These are phyloP conservation scores for Drosera capensis DNA, from an alignment of 148 eudicot genomes.

Conservation along the genomic window DNA sequence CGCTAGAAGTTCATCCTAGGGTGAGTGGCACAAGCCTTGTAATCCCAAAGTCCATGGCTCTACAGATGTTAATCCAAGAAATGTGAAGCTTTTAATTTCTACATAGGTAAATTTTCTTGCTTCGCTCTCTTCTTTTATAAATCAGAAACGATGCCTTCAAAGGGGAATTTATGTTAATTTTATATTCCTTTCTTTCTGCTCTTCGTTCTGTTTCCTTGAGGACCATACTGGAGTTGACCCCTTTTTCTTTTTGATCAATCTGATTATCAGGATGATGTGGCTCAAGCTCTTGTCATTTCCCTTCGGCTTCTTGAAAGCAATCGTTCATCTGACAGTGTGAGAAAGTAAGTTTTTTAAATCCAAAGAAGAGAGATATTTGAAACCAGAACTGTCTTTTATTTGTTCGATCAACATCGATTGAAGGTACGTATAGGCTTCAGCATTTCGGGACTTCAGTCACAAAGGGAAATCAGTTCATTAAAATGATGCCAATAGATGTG, in stretches of 20 bases:
- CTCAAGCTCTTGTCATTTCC: slow-evolving; percentile 89
- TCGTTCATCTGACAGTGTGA: slow-evolving; percentile 90
- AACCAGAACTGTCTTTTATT: no score
- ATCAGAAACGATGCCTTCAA: neutral
- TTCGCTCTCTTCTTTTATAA: neutral
- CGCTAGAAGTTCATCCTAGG: no score
- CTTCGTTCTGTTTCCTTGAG: neutral
- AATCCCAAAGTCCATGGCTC: no score
- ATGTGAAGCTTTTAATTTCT: no score
- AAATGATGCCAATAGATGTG: no score
- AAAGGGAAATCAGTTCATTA: no score
- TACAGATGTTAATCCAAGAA: no score
- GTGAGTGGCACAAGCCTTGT: no score
- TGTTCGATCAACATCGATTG: no score
- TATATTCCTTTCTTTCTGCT: neutral
- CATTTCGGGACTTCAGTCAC: no score
- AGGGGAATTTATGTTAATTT: neutral
- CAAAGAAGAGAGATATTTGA: no score
- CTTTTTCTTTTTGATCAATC: neutral
- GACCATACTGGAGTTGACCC: neutral
- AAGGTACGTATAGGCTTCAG: no score
- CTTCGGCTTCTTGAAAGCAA: slow-evolving; percentile 80
- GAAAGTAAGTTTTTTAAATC: slow-evolving; percentile 62
- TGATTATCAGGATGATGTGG: slow-evolving; percentile 58
- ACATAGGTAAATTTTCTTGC: neutral